Base-by-base conservation (phyloP, 768 basidiomycete species). In the Trametes cinnabarina region DNA sequence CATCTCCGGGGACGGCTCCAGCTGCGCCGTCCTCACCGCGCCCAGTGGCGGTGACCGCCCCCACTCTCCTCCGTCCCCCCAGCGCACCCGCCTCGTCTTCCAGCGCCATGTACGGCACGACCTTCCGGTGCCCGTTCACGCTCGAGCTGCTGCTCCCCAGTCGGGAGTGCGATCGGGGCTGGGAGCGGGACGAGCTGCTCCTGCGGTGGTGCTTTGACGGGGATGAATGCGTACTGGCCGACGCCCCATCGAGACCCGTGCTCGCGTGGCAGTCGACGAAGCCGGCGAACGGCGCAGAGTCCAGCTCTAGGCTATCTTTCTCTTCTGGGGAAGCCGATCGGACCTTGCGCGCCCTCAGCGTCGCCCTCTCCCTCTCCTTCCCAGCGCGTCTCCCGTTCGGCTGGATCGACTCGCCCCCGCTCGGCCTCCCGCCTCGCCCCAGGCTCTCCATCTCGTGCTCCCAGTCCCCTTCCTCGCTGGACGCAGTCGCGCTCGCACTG, bases 1-100 rank as follows among this genome's bases (percentile, higher is more conserved):
- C 70, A 71, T 71, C 40, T 44, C 65, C 0, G 69, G 66, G 3
- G 67, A 71, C 15, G 70, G 70, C 61, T 69, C 66, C 32, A 66
- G 46, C 60, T 71, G 70, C 48, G 68, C 61, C 17, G 70, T 71
- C 17, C 69, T 46, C n/a, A 71, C 59, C 8, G 25, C 14, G 15
- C 40, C 32, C n/a, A 50, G 12, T 15, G 19, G 19, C 39, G 40
- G 59, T 9, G 50, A 35, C 26, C n/a, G 46, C 58, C 12, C 30
- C 30, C 30, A 32, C 30, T 19, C 15, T n/a, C n/a, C n/a, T n/a
- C n/a, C n/a, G n/a, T n/a, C 44, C 44, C 30, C 40, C 58, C 44
- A 12, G 15, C 30, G 32, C 22, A n/a, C n/a, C n/a, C n/a, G n/a
- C 51, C 22, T 35, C 51, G 12, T 35, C 47, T n/a, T 44, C 56